Evolutionary conservation across 768 basidiomycete species (phyloP).

Genomic region (Mycena epipterygia): DNA sequence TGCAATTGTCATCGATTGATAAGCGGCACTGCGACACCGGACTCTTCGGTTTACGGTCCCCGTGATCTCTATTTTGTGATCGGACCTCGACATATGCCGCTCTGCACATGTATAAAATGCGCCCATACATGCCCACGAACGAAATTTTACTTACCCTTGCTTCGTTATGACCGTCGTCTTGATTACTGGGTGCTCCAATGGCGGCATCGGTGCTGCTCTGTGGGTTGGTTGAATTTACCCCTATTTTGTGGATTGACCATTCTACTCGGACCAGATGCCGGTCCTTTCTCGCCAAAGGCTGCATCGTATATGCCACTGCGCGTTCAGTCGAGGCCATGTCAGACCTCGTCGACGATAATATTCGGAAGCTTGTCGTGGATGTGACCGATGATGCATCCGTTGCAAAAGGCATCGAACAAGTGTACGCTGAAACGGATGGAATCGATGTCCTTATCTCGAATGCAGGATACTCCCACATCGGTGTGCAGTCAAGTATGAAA

Average conservation of each 20-base stretch:
- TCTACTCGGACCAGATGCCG: constrained; percentile 49
- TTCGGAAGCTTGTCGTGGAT: constrained; percentile 57
- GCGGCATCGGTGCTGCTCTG: constrained; percentile 66
- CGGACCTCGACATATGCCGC: too few species aligned
- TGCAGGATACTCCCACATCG: constrained; percentile 55
- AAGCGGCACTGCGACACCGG: too few species aligned
- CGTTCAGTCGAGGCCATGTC: constrained; percentile 60
- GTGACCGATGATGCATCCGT: constrained; percentile 59
- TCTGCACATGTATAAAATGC: too few species aligned
- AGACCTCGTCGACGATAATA: constrained; percentile 50
- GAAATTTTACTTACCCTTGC: too few species aligned
- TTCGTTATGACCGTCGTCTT: constrained; percentile 54
- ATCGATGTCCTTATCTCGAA: constrained; percentile 70
- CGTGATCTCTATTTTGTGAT: too few species aligned
- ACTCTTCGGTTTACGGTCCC: too few species aligned
- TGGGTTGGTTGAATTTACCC: constrained; percentile 38
- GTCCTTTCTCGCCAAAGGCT: constrained; percentile 57
- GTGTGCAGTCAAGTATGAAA: constrained; percentile 38
- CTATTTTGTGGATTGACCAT: constrained; percentile 23
- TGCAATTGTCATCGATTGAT: too few species aligned
- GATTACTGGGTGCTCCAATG: constrained; percentile 64
- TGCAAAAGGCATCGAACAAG: constrained; percentile 49
- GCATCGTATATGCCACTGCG: constrained; percentile 68
- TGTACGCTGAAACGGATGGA: constrained; percentile 57
- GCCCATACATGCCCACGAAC: too few species aligned